Conservation (phyloP, 768 basidiomycete species). For the Tulasnella sp. region DNA sequence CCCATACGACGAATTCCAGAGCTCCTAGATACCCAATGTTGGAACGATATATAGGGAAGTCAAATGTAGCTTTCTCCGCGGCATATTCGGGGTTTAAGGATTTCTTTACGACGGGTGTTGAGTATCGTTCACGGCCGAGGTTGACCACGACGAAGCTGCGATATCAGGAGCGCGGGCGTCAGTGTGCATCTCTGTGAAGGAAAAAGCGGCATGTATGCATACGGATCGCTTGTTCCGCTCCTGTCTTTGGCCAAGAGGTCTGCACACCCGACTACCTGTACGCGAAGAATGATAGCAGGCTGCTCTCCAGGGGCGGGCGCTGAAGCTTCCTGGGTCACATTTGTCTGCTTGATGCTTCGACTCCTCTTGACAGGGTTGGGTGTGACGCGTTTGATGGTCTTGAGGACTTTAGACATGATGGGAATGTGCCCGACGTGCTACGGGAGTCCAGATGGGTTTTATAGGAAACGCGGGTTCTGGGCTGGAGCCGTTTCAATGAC, state of each 20-base stretch:
- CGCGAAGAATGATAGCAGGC: constrained; percentile 56
- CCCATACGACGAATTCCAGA: constrained; percentile 86
- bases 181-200: neutral
- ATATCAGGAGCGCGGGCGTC: neutral
- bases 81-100: constrained; percentile 59
- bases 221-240: constrained; percentile 72
- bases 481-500: neutral
- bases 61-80: constrained; percentile 72
- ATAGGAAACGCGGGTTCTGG: neutral
- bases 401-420: neutral
- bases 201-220: neutral
- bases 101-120: constrained; percentile 70
- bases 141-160: constrained; percentile 68
- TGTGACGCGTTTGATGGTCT: constrained; percentile 2
- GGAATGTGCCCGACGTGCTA: neutral
- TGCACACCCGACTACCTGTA: constrained; percentile 60
- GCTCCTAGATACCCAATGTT: constrained; percentile 63
- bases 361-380: constrained; percentile 6
- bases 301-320: constrained; percentile 36
- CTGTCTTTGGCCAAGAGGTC: constrained; percentile 57
- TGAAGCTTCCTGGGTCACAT: neutral
- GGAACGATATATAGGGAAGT: constrained; percentile 76
- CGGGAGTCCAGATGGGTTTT: neutral
- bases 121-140: constrained; percentile 48
- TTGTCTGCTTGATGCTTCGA: constrained; percentile 1